Percentiles rank a stretch among this genome's conserved stretches.
Conservation (phyloP, 805 yeast species). For the Tetrapisispora pingtungensis region DNA sequence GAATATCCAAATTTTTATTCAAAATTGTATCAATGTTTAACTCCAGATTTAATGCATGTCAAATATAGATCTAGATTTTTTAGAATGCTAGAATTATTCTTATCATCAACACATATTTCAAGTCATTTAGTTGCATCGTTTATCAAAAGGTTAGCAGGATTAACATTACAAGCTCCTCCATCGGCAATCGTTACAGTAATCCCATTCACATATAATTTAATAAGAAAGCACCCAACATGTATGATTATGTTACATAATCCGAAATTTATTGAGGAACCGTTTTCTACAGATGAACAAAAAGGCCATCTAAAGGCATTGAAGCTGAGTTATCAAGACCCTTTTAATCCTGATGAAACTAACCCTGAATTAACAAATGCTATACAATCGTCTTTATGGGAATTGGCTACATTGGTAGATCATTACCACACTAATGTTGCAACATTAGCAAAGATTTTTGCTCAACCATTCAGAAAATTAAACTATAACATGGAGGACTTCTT, state of each 20-base stretch:
- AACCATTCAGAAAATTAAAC: conserved; percentile 79
- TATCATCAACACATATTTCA: conserved; percentile 80
- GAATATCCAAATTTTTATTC: conserved; percentile 87
- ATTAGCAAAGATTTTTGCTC: conserved; percentile 75
- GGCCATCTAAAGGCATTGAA: conserved; percentile 13
- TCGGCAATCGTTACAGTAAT: conserved; percentile 77
- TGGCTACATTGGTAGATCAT: conserved; percentile 68
- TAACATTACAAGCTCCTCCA: conserved; percentile 71
- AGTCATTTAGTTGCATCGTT: conserved; percentile 79
- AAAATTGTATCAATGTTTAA: conserved; percentile 72
- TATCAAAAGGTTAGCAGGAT: conserved; percentile 69
- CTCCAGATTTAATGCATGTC: conserved; percentile 64
- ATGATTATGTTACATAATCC: conserved; percentile 71
- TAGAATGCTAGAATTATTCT: conserved; percentile 74
- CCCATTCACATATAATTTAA: conserved; percentile 83
- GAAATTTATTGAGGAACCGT: conserved; percentile 20
- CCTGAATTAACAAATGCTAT: conserved; percentile 76
- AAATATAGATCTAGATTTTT: conserved; percentile 79
- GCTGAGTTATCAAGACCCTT: conserved; percentile 50
- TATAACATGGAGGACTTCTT: conserved; percentile 91
- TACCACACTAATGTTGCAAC: conserved; percentile 95
- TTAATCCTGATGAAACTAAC: conserved; percentile 49
- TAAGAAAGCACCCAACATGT: conserved; percentile 89
- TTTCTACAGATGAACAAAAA: conserved; percentile 22
- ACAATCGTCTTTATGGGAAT: conserved; percentile 85